Evolutionary conservation across 2,329 filamentous ascomycete species (phyloP), one percentile per base, ranked within the genome.

Genomic region (Pleomassaria siparia): DNA sequence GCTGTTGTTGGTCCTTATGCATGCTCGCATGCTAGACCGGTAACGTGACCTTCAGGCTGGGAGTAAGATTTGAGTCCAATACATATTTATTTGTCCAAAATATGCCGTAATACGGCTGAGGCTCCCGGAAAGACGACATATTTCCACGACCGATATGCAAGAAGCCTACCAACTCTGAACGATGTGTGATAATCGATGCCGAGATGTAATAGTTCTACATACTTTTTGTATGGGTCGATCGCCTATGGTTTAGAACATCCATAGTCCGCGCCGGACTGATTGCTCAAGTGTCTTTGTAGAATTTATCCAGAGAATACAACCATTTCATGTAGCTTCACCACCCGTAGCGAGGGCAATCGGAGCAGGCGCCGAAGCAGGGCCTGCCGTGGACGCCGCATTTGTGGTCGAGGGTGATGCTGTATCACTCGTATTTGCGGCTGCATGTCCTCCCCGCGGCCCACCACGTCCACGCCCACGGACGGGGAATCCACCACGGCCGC

Each of bases 381-480:
- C n/a, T n/a, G n/a, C n/a, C n/a, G n/a, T n/a, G n/a, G n/a, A n/a
- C 3, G 30, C 13, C 2, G 22, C 33, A 25, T 22, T 15, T n/a
- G 40, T 20, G 1, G 54, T 37, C 10, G 54, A 39, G 26, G 57
- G 40, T 4, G 48, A 40, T 26, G 54, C 24, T 3, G 60, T 37
- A 13, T 54, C 54, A 26, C 45, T 40, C 21, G 44, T 41, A 15
- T 50, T 15, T 42, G 53, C 44, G 0, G 41, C 52, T 25, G 40
- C 44, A 43, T 64, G 62, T 8, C 49, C 57, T 28, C 64, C 67
- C 24, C 66, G 59, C 11, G 59, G 63, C 24, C 67, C 62, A 41
- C 66, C 65, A 21, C 69, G 62, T 41, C 68, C 68, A 29, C 69
- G 58, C 13, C 57, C 51, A 24, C 68, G 57, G 11, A 53, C 57